Conservation (phyloP, 129 eudicot species). For the Sambucus nigra region DNA sequence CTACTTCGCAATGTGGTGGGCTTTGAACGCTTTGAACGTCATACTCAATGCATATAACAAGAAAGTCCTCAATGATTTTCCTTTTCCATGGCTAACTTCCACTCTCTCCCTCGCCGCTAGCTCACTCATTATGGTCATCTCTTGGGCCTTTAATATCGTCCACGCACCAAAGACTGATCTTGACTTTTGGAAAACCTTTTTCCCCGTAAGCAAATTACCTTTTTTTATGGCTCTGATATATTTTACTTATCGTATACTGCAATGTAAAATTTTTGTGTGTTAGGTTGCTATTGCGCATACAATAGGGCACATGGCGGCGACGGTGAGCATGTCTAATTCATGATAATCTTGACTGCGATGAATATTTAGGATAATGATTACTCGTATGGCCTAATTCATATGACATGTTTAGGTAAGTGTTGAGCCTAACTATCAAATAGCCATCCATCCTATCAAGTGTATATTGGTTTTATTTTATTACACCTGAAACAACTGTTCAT, state of each 20-base stretch:
- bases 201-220: slow-evolving; percentile 46
- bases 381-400: slow-evolving; percentile 5
- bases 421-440: neutral
- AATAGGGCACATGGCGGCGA: slow-evolving; percentile 76
- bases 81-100: slow-evolving; percentile 69
- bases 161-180: slow-evolving; percentile 57
- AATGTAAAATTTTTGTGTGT: slow-evolving; percentile 5
- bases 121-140: slow-evolving; percentile 53
- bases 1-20: slow-evolving; percentile 68
- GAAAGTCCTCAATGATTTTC: slow-evolving; percentile 66
- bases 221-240: slow-evolving; percentile 5
- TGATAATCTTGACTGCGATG: neutral
- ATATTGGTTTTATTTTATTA: no score
- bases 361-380: neutral
- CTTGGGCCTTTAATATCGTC: slow-evolving; percentile 58
- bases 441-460: neutral
- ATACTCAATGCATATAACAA: slow-evolving; percentile 61
- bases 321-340: slow-evolving; percentile 80
- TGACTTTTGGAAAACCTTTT: slow-evolving; percentile 57
- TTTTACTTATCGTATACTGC: neutral
- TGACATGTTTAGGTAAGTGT: slow-evolving; percentile 3
- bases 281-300: slow-evolving; percentile 85
- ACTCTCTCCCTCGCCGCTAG: slow-evolving; percentile 66
- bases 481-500: no score
- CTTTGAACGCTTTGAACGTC: slow-evolving; percentile 56